Base-by-base conservation (phyloP, 805 yeast genomes). In the Saturnispora serradocipensis region DNA sequence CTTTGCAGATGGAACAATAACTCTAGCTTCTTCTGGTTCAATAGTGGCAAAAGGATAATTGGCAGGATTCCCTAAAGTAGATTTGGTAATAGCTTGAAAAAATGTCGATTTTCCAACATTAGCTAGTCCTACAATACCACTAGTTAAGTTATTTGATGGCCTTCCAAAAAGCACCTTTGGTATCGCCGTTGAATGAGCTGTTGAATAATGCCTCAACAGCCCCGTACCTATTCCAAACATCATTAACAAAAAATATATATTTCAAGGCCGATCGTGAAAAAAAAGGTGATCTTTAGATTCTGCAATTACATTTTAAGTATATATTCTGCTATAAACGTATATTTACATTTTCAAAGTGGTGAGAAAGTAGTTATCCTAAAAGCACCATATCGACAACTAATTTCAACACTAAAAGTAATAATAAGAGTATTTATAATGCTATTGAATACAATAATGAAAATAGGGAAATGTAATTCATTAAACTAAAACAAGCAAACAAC, bases 31-130 rank as follows among this genome's bases (percentile, higher is more conserved):
- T 59, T 79, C 86, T 0, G 88, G 87, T 51, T 82, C 86, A 51
- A 83, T 84, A 8, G 89, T 83, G 9, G 89, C 89, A 67, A 82
- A 83, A 7, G 89, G 88, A 63, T 82, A 78, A 59, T 78, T 78
- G 39, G 83, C 83, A 1, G 88, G 81, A 61, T 81, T 82, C 3
- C 89, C 88, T 44, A 82, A 70, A 7, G 72, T 72, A 35, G 82
- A 77, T 55, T 70, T 73, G 34, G 88, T 81, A 52, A 83, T 75
- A 20, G 86, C 78, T 59, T 76, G 81, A 62, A 76, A 76, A 53
- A 76, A 75, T 55, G 86, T 74, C 8, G 79, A 71, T 70, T 83
- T 64, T 67, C 88, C 76, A 64, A 74, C 88, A 60, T 83, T 83
- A 42, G 89, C 88, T 30, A 83, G 71, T 1, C 86, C 81, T 2